Base-by-base conservation (phyloP, 352 stramenopile genomes). In the Pythium phragmitis region DNA sequence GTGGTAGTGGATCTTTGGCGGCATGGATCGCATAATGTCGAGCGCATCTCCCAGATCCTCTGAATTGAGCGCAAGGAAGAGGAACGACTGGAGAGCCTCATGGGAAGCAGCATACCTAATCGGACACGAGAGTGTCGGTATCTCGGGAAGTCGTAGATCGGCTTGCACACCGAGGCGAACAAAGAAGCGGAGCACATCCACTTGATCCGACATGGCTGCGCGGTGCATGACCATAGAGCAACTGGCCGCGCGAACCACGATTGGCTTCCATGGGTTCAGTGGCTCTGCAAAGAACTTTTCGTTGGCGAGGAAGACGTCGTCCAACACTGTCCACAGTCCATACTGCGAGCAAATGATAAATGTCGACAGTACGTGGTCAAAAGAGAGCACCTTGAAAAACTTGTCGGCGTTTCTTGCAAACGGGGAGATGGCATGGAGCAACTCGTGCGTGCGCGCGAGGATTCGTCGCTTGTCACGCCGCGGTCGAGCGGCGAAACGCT, bases 71-170 rank as follows among this genome's bases (percentile, higher is more conserved):
- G 69, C 76, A 17, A 89, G 67, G 8, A 64, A 48, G 19, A 87
- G 37, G 41, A 89, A 88, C 0, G 73, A 42, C 39, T 82, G 62
- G 14, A 89, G 37, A 36, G 57, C 80, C 8, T 76, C 65, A 46
- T 73, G 66, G 13, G 69, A 69, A 2, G 75, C 78, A 49, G 80
- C 80, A 45, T 82, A 88, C 56, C 74, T 83, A 58, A 87, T 73
- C 7, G 80, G 76, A 30, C 63, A 73, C 16, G 53, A 62, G 2
- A 68, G 60, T 7, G 52, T 41, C 19, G 61, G 65, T 0, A 77
- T 45, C 56, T 80, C 63, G 12, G 61, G 65, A 9, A 87, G 49
- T 0, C 54, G 64, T 19, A 87, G 60, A 52, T 82, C 68, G 17
- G 67, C 46, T 33, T 73, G 55, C 34, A 87, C 72, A 30, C 80